These are phyloP conservation scores for Trypanosoma melophagium DNA, from an alignment of 208 protist species.

Conservation along the genomic window DNA sequence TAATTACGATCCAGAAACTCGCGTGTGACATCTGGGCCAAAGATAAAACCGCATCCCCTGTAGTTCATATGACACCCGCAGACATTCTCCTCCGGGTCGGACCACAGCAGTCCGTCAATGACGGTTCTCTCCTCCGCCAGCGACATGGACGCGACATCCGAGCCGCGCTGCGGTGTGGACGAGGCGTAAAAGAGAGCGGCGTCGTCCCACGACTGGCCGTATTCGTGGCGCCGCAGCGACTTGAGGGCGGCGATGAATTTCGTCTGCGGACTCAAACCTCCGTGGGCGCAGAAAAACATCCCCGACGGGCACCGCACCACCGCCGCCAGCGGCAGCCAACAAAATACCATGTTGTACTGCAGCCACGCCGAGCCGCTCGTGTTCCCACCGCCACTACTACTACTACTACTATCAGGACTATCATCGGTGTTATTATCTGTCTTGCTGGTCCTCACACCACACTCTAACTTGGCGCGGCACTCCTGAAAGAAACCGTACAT, in stretches of 20 bases:
- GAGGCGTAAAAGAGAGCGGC: background rate
- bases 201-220: slow-evolving; percentile 32
- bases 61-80: slow-evolving; percentile 55
- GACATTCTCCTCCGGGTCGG: slow-evolving; percentile 95
- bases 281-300: slow-evolving; percentile 84
- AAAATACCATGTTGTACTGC: slow-evolving; percentile 79
- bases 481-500: slow-evolving; percentile 87
- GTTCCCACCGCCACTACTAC: background rate
- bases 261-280: slow-evolving; percentile 72
- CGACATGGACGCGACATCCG: background rate
- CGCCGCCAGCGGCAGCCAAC: slow-evolving; percentile 81
- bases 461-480: slow-evolving; percentile 63
- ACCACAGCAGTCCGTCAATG: slow-evolving; percentile 99
- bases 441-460: slow-evolving; percentile 10
- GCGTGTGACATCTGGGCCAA: slow-evolving; percentile 70
- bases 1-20: slow-evolving; percentile 71
- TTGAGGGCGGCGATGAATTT: slow-evolving; percentile 46
- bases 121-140: slow-evolving; percentile 87
- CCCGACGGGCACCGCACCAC: slow-evolving; percentile 70
- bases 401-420: slow-evolving; percentile 5
- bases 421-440: background rate
- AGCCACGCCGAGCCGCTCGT: slow-evolving; percentile 51
- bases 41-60: slow-evolving; percentile 73
- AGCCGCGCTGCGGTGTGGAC: slow-evolving; percentile 1
- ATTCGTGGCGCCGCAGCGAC: slow-evolving; percentile 60